These are phyloP conservation scores for Kuraishia borneana DNA, from an alignment of 805 yeast species.

Conservation along the genomic window DNA sequence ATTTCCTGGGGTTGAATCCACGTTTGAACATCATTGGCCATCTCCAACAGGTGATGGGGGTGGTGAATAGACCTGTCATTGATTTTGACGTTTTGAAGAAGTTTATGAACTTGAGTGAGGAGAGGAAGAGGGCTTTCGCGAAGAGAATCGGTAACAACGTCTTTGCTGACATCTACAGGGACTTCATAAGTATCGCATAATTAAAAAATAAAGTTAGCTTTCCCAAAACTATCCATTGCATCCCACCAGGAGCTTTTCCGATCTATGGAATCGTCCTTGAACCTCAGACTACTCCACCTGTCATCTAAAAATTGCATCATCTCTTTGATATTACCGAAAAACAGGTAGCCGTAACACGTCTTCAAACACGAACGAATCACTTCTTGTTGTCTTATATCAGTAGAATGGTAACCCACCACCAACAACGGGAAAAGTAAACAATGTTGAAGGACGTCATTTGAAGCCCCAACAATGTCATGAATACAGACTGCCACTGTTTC, in stretches of 20 bases:
- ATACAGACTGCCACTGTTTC: conserved; percentile 8
- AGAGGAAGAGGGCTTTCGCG: conserved; percentile 40
- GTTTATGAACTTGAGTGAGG: conserved; percentile 46
- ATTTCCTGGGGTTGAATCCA: conserved; percentile 75
- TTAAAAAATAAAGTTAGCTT: conserved; percentile 9
- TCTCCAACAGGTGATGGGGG: conserved; percentile 18
- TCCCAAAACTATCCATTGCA: conserved; percentile 8
- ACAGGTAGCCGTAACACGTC: conserved; percentile 8
- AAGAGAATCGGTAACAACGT: conserved; percentile 48
- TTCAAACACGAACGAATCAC: conserved; percentile 6
- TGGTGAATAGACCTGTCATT: conserved; percentile 48
- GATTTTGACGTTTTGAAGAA: conserved; percentile 47
- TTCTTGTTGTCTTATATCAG: conserved; percentile 6
- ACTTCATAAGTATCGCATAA: conserved; percentile 19
- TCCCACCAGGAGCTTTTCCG: conserved; percentile 7
- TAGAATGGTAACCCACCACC: conserved; percentile 13
- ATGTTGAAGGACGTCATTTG: conserved; percentile 9
- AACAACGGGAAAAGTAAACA: conserved; percentile 15
- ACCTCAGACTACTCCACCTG: conserved; percentile 7
- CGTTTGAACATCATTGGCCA: conserved; percentile 45
- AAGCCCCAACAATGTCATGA: conserved; percentile 2
- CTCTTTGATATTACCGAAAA: conserved; percentile 11
- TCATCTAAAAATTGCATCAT: conserved; percentile 8
- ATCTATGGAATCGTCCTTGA: neutral
- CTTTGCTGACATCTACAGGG: conserved; percentile 56